phyloP scores from a whole-genome alignment of 352 stramenopile genomes.

The Phytophthora pinifolia region DNA sequence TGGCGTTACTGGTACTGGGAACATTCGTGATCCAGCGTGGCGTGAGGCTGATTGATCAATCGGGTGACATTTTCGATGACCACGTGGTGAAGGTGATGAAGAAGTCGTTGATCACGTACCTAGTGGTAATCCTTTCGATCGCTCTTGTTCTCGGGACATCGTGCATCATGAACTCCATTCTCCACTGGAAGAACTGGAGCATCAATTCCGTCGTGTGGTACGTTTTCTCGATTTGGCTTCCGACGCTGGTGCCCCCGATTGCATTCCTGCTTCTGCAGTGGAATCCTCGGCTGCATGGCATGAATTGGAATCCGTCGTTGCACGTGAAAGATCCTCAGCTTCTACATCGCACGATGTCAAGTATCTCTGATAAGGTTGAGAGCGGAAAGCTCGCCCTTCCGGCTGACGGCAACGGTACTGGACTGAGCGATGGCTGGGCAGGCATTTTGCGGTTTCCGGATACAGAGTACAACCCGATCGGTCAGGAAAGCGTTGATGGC shows the following conservation, averaged over 20 bases:
- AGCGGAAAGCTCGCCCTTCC: slow-evolving; percentile 29
- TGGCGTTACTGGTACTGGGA: slow-evolving; percentile 67
- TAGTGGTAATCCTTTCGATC: slow-evolving; percentile 74
- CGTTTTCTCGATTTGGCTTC: slow-evolving; percentile 77
- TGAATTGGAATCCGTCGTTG: slow-evolving; percentile 65
- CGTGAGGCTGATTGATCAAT: slow-evolving; percentile 71
- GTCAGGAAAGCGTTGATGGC: slow-evolving; percentile 52
- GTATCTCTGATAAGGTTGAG: slow-evolving; percentile 52
- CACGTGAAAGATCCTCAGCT: slow-evolving; percentile 49
- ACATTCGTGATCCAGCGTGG: slow-evolving; percentile 71
- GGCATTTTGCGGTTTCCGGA: slow-evolving; percentile 74
- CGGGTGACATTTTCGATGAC: slow-evolving; percentile 71
- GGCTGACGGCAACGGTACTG: slow-evolving; percentile 25
- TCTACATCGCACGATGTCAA: slow-evolving; percentile 35
- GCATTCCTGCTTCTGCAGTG: slow-evolving; percentile 85
- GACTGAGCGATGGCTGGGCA: slow-evolving; percentile 64
- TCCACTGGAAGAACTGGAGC: slow-evolving; percentile 62
- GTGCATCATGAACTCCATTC: slow-evolving; percentile 59
- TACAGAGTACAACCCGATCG: slow-evolving; percentile 70
- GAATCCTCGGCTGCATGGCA: slow-evolving; percentile 76
- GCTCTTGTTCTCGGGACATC: slow-evolving; percentile 62
- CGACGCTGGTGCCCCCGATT: slow-evolving; percentile 67
- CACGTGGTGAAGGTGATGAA: slow-evolving; percentile 74
- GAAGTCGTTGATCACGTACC: slow-evolving; percentile 78
- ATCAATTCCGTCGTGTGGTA: slow-evolving; percentile 84